A percentile compares a stretch with the other conserved stretches of the same genome.
These are phyloP conservation scores for Coccomyxa sp. DNA, from an alignment of 139 green algal genomes.

Conservation along the genomic window DNA sequence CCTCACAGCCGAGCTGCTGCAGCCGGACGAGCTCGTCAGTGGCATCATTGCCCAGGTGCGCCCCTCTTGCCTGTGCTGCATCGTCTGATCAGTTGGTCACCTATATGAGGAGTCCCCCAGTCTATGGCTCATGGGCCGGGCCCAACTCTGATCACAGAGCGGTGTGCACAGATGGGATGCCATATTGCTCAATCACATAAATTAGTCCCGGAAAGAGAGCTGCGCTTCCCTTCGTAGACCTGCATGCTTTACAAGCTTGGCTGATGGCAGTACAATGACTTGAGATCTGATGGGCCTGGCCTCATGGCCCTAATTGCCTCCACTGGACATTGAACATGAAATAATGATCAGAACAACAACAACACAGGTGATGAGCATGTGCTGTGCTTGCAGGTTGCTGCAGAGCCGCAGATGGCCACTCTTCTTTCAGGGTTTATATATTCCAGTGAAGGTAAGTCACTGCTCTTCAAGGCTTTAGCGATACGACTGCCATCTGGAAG, in stretches of 20 bases:
- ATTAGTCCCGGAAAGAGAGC: too few species aligned
- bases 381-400: slow-evolving; percentile 23
- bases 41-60: slow-evolving; percentile 31
- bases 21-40: slow-evolving; percentile 32
- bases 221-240: neutral
- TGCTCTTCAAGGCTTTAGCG: too few species aligned
- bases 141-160: too few species aligned
- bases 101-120: too few species aligned
- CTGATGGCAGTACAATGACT: too few species aligned
- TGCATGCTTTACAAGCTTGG: neutral
- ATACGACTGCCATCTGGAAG: neutral
- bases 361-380: neutral
- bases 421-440: slow-evolving; percentile 28
- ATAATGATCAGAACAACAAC: neutral
- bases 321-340: neutral
- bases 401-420: slow-evolving; percentile 24
- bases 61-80: too few species aligned
- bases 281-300: neutral
- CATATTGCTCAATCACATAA: too few species aligned
- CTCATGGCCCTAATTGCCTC: neutral
- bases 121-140: too few species aligned
- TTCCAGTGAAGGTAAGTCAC: slow-evolving; percentile 10
- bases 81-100: too few species aligned
- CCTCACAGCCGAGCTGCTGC: slow-evolving; percentile 33
- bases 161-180: too few species aligned